These are phyloP conservation scores for Saccharomycopsis babjevae DNA, from an alignment of 805 yeast genomes.

Conservation along the genomic window DNA sequence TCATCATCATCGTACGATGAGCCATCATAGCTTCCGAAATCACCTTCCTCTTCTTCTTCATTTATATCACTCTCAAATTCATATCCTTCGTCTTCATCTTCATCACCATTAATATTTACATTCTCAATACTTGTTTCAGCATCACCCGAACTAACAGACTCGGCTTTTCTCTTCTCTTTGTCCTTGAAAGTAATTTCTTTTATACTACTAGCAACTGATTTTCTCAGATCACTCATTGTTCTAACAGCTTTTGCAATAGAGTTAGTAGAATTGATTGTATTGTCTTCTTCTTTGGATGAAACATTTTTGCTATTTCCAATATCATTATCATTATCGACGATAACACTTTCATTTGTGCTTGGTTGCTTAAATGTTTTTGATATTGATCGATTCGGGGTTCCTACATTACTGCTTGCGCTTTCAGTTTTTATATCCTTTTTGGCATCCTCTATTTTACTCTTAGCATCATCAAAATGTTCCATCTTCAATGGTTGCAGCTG, in stretches of 20 bases:
- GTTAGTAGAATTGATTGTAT: neutral
- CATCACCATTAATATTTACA: constrained; percentile 1
- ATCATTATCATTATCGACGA: neutral
- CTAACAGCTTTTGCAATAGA: neutral
- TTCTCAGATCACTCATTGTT: neutral
- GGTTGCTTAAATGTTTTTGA: neutral
- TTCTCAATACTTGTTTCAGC: constrained; percentile 5
- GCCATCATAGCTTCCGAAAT: constrained; percentile 8
- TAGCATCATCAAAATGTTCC: neutral
- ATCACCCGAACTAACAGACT: neutral
- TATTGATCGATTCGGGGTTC: neutral
- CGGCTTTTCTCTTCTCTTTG: neutral
- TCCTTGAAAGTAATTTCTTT: constrained; percentile 1
- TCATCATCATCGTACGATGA: constrained; percentile 21
- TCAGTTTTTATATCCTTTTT: neutral
- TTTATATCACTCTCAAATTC: constrained; percentile 18
- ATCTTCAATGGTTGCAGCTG: neutral
- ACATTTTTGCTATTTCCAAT: neutral
- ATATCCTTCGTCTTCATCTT: neutral
- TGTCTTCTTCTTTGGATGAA: neutral
- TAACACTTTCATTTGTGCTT: neutral
- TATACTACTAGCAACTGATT: neutral
- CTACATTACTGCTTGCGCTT: neutral
- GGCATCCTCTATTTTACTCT: neutral
- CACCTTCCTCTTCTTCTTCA: constrained; percentile 18